These are phyloP conservation scores for Carex pumila DNA, from an alignment of 176 grass and related monocot genomes.

Conservation along the genomic window DNA sequence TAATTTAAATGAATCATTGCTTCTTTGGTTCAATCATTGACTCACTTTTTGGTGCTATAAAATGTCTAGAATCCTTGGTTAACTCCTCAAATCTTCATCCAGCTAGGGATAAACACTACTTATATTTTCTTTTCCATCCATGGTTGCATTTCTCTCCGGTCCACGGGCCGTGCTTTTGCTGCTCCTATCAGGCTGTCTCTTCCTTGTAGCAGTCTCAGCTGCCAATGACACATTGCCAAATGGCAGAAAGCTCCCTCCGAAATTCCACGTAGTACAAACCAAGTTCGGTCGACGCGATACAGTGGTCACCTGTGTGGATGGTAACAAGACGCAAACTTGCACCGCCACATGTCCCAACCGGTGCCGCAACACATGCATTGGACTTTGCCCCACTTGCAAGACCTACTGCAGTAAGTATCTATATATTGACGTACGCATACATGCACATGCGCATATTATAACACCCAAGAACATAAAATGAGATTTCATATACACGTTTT, in stretches of 20 bases:
- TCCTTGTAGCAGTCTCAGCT: conserved; percentile 4
- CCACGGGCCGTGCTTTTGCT: neutral
- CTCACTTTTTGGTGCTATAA: conserved; percentile 7
- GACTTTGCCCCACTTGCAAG: conserved; percentile 41
- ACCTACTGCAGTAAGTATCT: conserved; percentile 44
- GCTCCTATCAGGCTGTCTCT: conserved; percentile 1
- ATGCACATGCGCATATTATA: neutral
- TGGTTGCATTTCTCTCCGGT: conserved; percentile 9
- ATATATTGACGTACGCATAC: neutral
- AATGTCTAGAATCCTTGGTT: neutral
- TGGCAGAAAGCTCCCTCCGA: neutral
- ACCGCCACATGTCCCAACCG: neutral
- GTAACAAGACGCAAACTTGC: neutral
- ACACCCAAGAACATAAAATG: neutral
- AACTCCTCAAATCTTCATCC: neutral
- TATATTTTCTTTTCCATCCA: neutral
- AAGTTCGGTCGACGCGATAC: conserved; percentile 10
- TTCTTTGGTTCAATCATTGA: neutral
- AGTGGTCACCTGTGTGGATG: conserved; percentile 11
- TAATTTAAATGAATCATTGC: neutral
- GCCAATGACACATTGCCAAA: neutral
- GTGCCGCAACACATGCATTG: neutral
- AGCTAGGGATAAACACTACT: neutral
- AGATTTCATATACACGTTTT: neutral
- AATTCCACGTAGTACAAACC: neutral